A percentile compares a stretch with the other conserved stretches of the same genome.
phyloP scores from a whole-genome alignment of 108 stramenopile species.

The Pseudonitzschia multistriata region DNA sequence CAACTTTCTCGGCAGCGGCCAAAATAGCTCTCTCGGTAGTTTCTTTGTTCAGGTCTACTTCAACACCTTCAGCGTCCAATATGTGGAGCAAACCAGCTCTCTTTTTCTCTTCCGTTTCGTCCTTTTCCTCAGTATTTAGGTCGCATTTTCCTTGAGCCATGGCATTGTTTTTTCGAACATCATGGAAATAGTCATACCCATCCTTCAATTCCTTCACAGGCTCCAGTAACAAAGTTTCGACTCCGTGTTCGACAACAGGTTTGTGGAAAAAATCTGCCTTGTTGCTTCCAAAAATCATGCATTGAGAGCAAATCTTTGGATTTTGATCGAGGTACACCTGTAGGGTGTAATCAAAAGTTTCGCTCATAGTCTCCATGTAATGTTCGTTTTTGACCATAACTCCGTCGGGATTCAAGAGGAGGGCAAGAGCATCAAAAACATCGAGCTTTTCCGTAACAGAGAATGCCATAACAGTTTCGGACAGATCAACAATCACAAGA shows the following conservation, averaged over 20 bases:
- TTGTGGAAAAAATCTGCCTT: slow-evolving; percentile 65
- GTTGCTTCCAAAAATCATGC: slow-evolving; percentile 70
- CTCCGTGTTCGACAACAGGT: slow-evolving; percentile 22
- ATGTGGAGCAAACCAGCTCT: slow-evolving; percentile 71
- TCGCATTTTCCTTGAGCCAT: slow-evolving; percentile 26
- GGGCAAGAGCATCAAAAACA: slow-evolving; percentile 66
- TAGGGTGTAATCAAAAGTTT: slow-evolving; percentile 58
- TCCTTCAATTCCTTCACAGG: slow-evolving; percentile 12
- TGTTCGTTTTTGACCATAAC: slow-evolving; percentile 81
- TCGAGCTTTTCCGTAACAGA: slow-evolving; percentile 72
- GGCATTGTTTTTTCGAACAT: slow-evolving; percentile 60
- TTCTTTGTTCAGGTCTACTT: slow-evolving; percentile 19
- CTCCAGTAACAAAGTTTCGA: slow-evolving; percentile 21
- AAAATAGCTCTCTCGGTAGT: slow-evolving; percentile 18
- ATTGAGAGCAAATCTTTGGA: slow-evolving; percentile 75
- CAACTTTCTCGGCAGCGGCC: slow-evolving; percentile 29
- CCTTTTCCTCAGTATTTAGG: slow-evolving; percentile 24
- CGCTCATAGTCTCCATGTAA: slow-evolving; percentile 63
- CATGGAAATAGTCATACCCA: slow-evolving; percentile 62
- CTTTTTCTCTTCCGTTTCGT: slow-evolving; percentile 46
- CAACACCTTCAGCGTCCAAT: slow-evolving; percentile 62
- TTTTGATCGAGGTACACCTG: slow-evolving; percentile 47
- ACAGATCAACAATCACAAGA: slow-evolving; percentile 77
- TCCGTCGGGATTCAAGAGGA: slow-evolving; percentile 72
- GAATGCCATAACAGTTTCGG: slow-evolving; percentile 82